Percentiles rank a stretch among this genome's conserved stretches.
Conservation (phyloP, 75 land plant genomes). For the Picea sitchensis region DNA sequence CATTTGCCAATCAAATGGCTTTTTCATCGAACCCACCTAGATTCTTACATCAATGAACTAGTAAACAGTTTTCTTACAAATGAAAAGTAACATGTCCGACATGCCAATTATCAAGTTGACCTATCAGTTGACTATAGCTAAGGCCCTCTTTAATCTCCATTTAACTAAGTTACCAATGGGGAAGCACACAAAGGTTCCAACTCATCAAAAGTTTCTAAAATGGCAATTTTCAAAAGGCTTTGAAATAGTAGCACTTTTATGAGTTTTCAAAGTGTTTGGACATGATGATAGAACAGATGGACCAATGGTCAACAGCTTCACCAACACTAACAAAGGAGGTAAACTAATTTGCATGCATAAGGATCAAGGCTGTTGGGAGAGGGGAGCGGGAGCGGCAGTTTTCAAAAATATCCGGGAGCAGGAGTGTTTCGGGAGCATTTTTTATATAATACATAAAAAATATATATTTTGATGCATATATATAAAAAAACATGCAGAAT, state of each 20-base stretch:
- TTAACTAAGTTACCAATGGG: neutral
- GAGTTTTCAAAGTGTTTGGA: neutral
- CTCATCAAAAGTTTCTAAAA: neutral
- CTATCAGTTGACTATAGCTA: neutral
- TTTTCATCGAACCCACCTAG: neutral
- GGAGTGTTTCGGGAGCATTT: no score
- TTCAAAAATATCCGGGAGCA: no score
- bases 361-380: no score
- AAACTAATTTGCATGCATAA: no score
- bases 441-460: no score
- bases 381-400: no score
- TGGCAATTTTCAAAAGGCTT: neutral
- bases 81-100: neutral
- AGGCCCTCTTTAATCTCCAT: neutral
- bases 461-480: no score
- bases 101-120: neutral
- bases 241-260: neutral
- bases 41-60: neutral
- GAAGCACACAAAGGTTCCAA: neutral
- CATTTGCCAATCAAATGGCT: neutral
- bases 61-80: neutral
- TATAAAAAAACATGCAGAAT: no score
- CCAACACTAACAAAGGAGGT: no score
- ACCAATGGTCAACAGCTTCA: no score
- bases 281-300: neutral